A percentile compares a stretch with the other conserved stretches of the same genome.
Evolutionary conservation across 2,329 filamentous ascomycete species (phyloP).

Genomic region (Trichoderma sp.): DNA sequence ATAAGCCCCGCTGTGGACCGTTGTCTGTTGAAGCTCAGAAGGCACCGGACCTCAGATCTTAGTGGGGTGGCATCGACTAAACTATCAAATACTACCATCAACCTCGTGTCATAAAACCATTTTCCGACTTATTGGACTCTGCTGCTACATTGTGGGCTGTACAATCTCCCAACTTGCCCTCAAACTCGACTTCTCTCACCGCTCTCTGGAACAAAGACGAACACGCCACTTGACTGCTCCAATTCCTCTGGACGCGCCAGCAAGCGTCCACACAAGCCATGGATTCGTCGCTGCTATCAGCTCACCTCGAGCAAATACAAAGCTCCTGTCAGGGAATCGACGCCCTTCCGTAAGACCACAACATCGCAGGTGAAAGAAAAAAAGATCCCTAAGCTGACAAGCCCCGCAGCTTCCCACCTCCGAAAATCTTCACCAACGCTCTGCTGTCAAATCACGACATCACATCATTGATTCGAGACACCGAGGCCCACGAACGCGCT

Average conservation of each 20-base stretch:
- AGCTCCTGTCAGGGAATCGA: slow-evolving; percentile 74
- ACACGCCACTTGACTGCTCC: background rate
- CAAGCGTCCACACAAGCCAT: background rate
- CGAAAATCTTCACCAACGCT: slow-evolving; percentile 95
- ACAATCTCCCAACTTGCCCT: background rate
- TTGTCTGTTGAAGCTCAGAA: background rate
- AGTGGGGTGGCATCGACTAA: background rate
- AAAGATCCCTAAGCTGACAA: background rate
- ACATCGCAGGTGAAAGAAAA: fast-evolving
- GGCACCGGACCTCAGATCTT: slow-evolving; percentile 6
- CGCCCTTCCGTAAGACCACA: slow-evolving; percentile 62
- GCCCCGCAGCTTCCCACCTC: slow-evolving; percentile 70
- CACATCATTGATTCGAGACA: slow-evolving; percentile 89
- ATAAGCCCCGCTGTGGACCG: slow-evolving; percentile 17
- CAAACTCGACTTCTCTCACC: background rate
- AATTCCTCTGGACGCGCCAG: background rate
- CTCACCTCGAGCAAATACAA: slow-evolving; percentile 72
- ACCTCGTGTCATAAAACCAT: background rate
- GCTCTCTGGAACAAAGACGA: background rate
- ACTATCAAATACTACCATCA: background rate
- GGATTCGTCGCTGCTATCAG: slow-evolving; percentile 52
- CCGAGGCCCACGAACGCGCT: slow-evolving; percentile 88
- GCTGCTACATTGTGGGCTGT: background rate
- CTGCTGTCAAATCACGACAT: slow-evolving; percentile 87
- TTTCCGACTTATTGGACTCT: background rate